Base-by-base conservation (phyloP, 805 yeast species). In the Metschnikowia vanudenii region DNA sequence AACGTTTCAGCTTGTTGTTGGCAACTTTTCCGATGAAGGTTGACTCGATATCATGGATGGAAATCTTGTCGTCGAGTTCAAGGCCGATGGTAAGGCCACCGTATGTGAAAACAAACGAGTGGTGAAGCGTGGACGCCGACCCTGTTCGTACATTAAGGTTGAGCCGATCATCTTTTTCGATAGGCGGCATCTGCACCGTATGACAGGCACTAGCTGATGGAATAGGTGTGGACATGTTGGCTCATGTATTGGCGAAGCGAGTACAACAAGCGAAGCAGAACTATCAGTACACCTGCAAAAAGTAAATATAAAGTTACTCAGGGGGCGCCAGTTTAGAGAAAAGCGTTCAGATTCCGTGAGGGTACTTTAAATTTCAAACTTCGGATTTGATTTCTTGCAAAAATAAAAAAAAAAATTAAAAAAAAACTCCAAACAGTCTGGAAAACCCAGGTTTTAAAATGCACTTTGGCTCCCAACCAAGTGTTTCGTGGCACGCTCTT, bases 61-160 rank as follows among this genome's bases (percentile, higher is more conserved):
- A 66, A 22, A 74, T 65, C 2, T 67, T 57, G 3, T 64, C 55
- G 37, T 41, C 49, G 32, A 83, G 57, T 39, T 78, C 77, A 14
- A 85, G 57, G 1, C 84, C 85, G 9, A 81, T 62, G 0, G 81
- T 76, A 14, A 83, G 64, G 0, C 94, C 94, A n/a, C 91, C 92
- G 59, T 71, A 79, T 0, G 80, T 82, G 26, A 82, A 75, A 1
- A 85, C 70, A 41, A 81, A 69, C 5, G 91, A 84, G 54, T 81
- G 77, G 31, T 76, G 71, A 20, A 82, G 69, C 1, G 76, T 67
- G 1, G 81, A 66, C 0, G 88, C 80, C 1, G 88, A 79, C 13
- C 94, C 94, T 1, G 89, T 82, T 46, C 92, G 71, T 38, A 77
- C 77, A 44, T 80, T 80, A 50, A 85, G 65, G 46, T 79, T 74